Base-by-base conservation (phyloP, 768 basidiomycete species). In the Collybia nuda region DNA sequence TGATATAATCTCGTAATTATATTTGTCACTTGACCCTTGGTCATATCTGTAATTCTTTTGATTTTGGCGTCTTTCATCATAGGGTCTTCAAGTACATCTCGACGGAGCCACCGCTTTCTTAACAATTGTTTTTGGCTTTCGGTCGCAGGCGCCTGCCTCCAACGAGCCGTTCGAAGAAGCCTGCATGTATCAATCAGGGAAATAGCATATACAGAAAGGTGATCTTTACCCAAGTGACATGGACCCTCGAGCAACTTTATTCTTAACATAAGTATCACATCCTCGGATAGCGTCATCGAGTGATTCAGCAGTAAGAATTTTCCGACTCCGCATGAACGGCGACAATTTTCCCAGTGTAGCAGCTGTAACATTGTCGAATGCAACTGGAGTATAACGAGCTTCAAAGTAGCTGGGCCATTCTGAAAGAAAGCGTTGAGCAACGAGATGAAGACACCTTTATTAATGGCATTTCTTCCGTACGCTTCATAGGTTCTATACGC, bases 11-110 rank as follows among this genome's bases (percentile, higher is more conserved):
- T 83, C 19, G 83, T 83, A 53, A 94, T 87, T 40, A 93, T 83
- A 55, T 85, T 84, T 0, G 85, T 86, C 23, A 90, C 90, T 55
- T 88, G 77, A 2, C 92, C 92, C 64, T 90, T 92, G 1, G 81
- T 91, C 57, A 94, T 59, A 0, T 51, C 66, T 40, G 59, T 64
- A 4, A 82, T 62, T 39, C 65, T 68, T 24, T 71, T 59, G 7
- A 64, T 63, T 19, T 54, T 58, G 19, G 41, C 57, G 5, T 52
- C 52, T 4, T 58, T 57, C 28, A 63, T 52, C 11, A 44, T 40
- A 26, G 60, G 48, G 15, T 61, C 60, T n/a, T 51, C 60, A 15
- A 44, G 36, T 53, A 42, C 56, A 49, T 48, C 61, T 40, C 44
- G 56, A 53, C 54, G 72, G 52, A 65, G 62, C 73, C 79, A 80